Evolutionary conservation across 176 grass and related monocot genomes (phyloP), one percentile per base, ranked within the genome.

Genomic region (Tuctoria greenei): DNA sequence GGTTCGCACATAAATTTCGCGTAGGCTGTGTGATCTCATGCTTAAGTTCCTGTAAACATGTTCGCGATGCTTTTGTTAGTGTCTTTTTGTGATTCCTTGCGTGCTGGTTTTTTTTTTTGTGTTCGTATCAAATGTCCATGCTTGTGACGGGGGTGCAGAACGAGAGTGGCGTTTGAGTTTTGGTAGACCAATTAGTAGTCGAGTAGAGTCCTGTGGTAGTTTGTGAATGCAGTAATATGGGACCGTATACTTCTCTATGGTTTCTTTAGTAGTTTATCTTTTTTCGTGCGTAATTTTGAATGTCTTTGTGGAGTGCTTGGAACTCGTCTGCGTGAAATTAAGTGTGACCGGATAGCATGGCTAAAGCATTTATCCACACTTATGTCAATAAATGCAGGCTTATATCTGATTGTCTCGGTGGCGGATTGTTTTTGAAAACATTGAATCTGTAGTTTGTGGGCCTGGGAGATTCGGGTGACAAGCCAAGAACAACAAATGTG

Each of bases 21-120:
- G 36, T 61, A 55, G 10, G 10, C 21, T 68, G 35, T 41, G 58
- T 77, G 86, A 80, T 88, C 64, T 80, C 50, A 16, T 72, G 74
- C 17, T 63, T 20, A 47, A 42, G 68, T 52, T 67, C 61, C 43
- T 63, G 64, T 64, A 34, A 62, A 40, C 55, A 47, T 20, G 55
- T 63, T 37, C 35, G 55, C 36, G 67, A 61, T 39, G 75, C 45
- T 74, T 74, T 18, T 62, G 23, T 62, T 74, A 37, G 15, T 73
- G 69, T 34, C 35, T 24, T 35, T 72, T 79, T 44, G 36, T 74
- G 36, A 8, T 55, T 42, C 11, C 4, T 20, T 61, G 15, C 61
- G 36, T 63, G 74, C 39, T 73, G 43, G 69, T 57, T 72, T 63
- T 69, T 63, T 54, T 69, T 38, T 36, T 17, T 50, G 37, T 41